Conservation (phyloP, 106 monocot species). For the Narthecium ossifragum region DNA sequence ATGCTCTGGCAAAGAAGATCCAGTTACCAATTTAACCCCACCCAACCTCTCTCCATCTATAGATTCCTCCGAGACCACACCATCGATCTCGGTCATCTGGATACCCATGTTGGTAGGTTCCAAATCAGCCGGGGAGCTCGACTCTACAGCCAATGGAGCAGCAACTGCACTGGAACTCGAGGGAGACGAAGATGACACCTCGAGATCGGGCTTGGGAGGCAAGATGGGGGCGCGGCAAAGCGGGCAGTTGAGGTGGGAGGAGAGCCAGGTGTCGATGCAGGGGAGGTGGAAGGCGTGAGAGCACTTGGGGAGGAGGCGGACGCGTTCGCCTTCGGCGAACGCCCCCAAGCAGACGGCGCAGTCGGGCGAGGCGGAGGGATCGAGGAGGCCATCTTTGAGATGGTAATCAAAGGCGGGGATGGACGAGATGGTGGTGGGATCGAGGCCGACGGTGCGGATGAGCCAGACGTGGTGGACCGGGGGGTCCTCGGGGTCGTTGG, state of each 20-base stretch:
- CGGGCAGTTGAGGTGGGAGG: slow-evolving; percentile 42
- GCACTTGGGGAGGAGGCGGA: slow-evolving; percentile 45
- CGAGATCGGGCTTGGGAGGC: slow-evolving; percentile 12
- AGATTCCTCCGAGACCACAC: background rate
- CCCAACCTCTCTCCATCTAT: background rate
- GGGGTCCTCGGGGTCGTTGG: background rate
- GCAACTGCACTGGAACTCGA: background rate
- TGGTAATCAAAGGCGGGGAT: slow-evolving; percentile 26
- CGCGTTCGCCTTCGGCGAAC: slow-evolving; percentile 29
- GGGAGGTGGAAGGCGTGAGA: slow-evolving; percentile 38
- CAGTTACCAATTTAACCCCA: slow-evolving; percentile 3
- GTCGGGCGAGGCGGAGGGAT: slow-evolving; percentile 14
- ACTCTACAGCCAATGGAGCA: background rate
- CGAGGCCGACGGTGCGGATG: slow-evolving; percentile 46
- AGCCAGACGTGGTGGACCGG: slow-evolving; percentile 42
- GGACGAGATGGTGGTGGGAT: slow-evolving; percentile 27
- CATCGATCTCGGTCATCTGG: background rate
- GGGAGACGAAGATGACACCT: background rate
- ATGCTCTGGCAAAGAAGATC: background rate
- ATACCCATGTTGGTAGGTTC: slow-evolving; percentile 2
- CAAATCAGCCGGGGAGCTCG: background rate
- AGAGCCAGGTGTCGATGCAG: slow-evolving; percentile 52
- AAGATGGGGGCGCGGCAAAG: slow-evolving; percentile 67
- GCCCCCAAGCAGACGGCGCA: slow-evolving; percentile 44
- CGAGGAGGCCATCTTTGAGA: slow-evolving; percentile 4